These are phyloP conservation scores for Samsoniella hepiali DNA, from an alignment of 2,329 filamentous ascomycete genomes.

Conservation along the genomic window DNA sequence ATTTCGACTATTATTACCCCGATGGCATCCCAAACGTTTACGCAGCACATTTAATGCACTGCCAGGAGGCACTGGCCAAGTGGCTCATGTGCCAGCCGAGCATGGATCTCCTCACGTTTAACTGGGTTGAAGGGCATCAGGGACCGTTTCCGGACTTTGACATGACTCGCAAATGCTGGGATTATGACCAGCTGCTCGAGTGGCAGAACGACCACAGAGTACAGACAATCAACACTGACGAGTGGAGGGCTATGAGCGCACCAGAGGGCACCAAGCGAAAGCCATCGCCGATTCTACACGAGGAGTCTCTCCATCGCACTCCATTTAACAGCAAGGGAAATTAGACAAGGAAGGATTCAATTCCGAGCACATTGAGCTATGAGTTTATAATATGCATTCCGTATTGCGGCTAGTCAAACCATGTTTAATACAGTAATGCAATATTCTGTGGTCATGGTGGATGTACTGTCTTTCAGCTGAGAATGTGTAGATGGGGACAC, in stretches of 20 bases:
- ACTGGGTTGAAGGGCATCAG: slow-evolving; percentile 4
- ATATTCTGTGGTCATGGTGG: not conserved
- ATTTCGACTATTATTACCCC: not conserved
- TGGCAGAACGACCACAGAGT: slow-evolving; percentile 6
- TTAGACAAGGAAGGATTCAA: not conserved
- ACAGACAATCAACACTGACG: not conserved
- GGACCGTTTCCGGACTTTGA: slow-evolving; percentile 12
- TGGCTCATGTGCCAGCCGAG: slow-evolving; percentile 14
- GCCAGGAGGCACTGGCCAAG: slow-evolving; percentile 7
- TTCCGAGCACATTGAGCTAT: too few relatives aligned
- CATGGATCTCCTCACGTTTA: slow-evolving; percentile 9
- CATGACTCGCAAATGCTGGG: slow-evolving; percentile 7
- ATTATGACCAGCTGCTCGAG: not conserved
- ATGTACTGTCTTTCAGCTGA: not conserved
- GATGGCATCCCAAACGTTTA: not conserved
- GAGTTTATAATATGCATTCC: not conserved
- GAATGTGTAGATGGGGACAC: not conserved
- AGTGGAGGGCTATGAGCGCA: not conserved
- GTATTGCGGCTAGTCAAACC: not conserved
- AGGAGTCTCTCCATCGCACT: not conserved
- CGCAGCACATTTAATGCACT: slow-evolving; percentile 1
- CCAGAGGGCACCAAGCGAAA: not conserved
- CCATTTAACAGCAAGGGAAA: not conserved
- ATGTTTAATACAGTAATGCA: not conserved
- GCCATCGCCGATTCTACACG: not conserved